Evolutionary conservation across 768 basidiomycete genomes (phyloP), one percentile per base, ranked within the genome.

Genomic region (Dictyophora rubrovolvata): DNA sequence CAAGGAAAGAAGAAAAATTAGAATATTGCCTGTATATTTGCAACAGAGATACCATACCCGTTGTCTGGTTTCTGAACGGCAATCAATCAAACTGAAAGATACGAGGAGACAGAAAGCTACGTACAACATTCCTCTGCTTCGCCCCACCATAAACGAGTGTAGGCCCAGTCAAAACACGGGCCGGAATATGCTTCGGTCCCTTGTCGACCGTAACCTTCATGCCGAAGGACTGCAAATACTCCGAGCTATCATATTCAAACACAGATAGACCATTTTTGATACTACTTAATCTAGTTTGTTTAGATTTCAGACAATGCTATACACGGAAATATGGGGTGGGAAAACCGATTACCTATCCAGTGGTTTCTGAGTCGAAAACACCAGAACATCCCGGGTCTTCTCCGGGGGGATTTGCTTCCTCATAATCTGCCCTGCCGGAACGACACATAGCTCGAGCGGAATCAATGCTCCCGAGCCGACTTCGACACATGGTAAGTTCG

Each of bases 221-320:
- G 8, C 87, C 87, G 62, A 90, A 90, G 66, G 83, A 77, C 47
- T 79, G 76, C 35, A 90, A 80, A 62, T 87, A 89, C 68, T 88
- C 81, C 0, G 85, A 87, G 68, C 86, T 82, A 0, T 85, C 84
- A 63, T 88, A 88, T 23, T 78, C 76, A 20, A 69, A 62, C 5
- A 67, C 67, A 48, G 63, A 18, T 64, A 60, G 61, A 57, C n/a
- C 57, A 54, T 21, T 63, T 63, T 11, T 35, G 58, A 86, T 72
- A 42, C 84, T 78, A 82, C 84, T 55, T 10, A 52, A 17, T 36
- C 28, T 16, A 20, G 54, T 50, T 47, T 35, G 56, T 59, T 50
- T 48, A 37, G 16, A 54, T 23, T 21, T 18, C 17, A 60, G 18
- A 23, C 34, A 11, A 49, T 55, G 63, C 67, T 35, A 4, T 17